phyloP scores from a whole-genome alignment of 257 asterid species.

The Solanum bulbocastanum region DNA sequence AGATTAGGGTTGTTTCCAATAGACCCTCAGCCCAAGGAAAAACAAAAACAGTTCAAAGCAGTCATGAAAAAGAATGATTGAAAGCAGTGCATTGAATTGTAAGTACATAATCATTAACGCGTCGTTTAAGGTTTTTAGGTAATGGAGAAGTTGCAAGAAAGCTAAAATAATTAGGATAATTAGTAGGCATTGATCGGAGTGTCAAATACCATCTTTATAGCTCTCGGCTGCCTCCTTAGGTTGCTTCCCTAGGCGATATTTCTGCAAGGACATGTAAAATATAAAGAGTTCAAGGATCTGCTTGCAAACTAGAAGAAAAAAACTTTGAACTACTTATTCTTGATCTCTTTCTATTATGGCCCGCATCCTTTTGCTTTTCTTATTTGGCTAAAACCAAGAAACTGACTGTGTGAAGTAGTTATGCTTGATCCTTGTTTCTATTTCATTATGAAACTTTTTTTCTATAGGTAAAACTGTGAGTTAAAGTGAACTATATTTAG shows the following conservation, averaged over 20 bases:
- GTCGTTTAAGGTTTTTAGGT: neutral
- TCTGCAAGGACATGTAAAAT: constrained; percentile 33
- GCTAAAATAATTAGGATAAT: neutral
- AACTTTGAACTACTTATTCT: neutral
- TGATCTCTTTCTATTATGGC: neutral
- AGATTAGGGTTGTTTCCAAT: neutral
- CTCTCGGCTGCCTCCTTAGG: constrained; percentile 60
- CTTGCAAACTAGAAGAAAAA: neutral
- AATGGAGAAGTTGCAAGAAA: neutral
- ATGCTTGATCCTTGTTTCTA: neutral
- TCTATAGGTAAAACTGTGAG: neutral
- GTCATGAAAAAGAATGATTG: neutral
- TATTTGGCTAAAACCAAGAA: neutral
- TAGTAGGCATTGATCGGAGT: neutral
- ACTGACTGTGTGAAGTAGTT: neutral
- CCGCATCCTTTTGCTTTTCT: neutral
- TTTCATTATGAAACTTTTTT: neutral
- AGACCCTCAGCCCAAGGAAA: neutral
- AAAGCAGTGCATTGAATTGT: neutral
- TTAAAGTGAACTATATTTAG: neutral
- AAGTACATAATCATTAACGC: neutral
- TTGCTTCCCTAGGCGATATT: constrained; percentile 87
- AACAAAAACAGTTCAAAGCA: neutral
- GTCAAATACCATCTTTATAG: constrained; percentile 69
- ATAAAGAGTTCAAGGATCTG: neutral